These are phyloP conservation scores for Hortiboletus rubellus DNA, from an alignment of 1,284 basidiomycete genomes.

Conservation along the genomic window DNA sequence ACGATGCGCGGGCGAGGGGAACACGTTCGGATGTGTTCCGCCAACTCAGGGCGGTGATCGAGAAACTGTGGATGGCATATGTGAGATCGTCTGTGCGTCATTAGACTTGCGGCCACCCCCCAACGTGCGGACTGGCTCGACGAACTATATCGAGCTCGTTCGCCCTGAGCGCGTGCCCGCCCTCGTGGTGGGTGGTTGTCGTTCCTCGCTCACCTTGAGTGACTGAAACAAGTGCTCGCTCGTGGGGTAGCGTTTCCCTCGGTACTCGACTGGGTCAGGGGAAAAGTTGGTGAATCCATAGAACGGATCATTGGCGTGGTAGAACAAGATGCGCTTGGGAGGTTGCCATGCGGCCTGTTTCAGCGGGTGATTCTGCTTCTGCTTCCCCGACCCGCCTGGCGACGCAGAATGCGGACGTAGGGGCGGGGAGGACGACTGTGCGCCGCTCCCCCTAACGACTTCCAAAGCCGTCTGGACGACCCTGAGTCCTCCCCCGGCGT, in stretches of 20 bases:
- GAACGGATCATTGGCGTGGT: conserved; percentile 35
- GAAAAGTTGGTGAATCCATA: conserved; percentile 46
- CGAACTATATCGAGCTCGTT: background rate
- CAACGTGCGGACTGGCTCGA: background rate
- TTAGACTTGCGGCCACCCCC: background rate
- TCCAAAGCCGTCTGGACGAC: conserved; percentile 28
- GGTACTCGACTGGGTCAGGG: conserved; percentile 37
- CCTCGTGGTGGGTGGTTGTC: background rate
- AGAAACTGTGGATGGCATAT: conserved; percentile 30
- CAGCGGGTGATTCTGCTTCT: conserved; percentile 1
- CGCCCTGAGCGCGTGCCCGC: background rate
- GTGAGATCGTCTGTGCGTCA: conserved; percentile 21
- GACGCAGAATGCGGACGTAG: conserved; percentile 22
- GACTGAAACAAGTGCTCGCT: conserved; percentile 45
- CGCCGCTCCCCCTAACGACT: conserved; percentile 17
- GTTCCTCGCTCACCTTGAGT: conserved; percentile 36
- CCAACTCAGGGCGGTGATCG: conserved; percentile 38
- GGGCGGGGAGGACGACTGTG: conserved; percentile 10
- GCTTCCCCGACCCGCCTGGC: conserved; percentile 9
- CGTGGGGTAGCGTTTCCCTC: conserved; percentile 39
- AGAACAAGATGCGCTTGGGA: conserved; percentile 33
- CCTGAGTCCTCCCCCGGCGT: conserved; percentile 24
- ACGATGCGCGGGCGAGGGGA: conserved; percentile 37
- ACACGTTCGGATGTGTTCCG: conserved; percentile 41
- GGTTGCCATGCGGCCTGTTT: background rate